Evolutionary conservation across 2,329 filamentous ascomycete genomes (phyloP).

Genomic region (Hypoxylon rubiginosum): DNA sequence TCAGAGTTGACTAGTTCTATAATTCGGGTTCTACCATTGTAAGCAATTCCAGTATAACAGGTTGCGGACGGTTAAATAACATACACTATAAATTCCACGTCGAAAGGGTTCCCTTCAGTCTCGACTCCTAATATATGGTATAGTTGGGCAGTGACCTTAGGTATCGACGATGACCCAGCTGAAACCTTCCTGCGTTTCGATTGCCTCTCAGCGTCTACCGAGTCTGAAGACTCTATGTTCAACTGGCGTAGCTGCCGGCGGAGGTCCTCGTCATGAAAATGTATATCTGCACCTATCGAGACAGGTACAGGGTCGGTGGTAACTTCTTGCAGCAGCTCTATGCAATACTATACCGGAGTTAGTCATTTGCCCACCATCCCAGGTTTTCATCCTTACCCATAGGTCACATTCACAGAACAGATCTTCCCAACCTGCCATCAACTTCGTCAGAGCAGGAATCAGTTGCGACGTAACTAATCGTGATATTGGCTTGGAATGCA

Average conservation of each 20-base stretch:
- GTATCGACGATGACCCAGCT: slow-evolving; percentile 40
- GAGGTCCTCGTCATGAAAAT: slow-evolving; percentile 48
- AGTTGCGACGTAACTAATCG: slow-evolving; percentile 60
- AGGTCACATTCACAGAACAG: slow-evolving; percentile 57
- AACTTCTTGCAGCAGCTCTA: slow-evolving; percentile 49
- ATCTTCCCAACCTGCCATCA: slow-evolving; percentile 51
- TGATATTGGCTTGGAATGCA: slow-evolving; percentile 51
- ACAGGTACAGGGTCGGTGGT: slow-evolving; percentile 40
- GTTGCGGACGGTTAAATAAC: slow-evolving; percentile 46
- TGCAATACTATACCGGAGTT: slow-evolving; percentile 50
- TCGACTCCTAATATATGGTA: slow-evolving; percentile 51
- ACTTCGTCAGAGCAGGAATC: slow-evolving; percentile 57
- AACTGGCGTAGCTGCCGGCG: slow-evolving; percentile 44
- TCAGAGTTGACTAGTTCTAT: slow-evolving; percentile 61
- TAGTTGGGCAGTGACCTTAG: slow-evolving; percentile 42
- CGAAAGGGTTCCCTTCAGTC: slow-evolving; percentile 39
- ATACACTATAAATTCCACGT: slow-evolving; percentile 62
- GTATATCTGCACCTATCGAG: slow-evolving; percentile 35
- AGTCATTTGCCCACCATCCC: slow-evolving; percentile 33
- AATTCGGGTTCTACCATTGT: slow-evolving; percentile 58
- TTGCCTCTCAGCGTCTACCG: slow-evolving; percentile 39
- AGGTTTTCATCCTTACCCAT: slow-evolving; percentile 53
- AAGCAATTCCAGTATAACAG: slow-evolving; percentile 42
- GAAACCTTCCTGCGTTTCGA: slow-evolving; percentile 53
- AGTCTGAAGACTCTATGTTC: slow-evolving; percentile 25